Conservation (phyloP, 192 early-diverging fungal species). For the Entomortierella lignicola region DNA sequence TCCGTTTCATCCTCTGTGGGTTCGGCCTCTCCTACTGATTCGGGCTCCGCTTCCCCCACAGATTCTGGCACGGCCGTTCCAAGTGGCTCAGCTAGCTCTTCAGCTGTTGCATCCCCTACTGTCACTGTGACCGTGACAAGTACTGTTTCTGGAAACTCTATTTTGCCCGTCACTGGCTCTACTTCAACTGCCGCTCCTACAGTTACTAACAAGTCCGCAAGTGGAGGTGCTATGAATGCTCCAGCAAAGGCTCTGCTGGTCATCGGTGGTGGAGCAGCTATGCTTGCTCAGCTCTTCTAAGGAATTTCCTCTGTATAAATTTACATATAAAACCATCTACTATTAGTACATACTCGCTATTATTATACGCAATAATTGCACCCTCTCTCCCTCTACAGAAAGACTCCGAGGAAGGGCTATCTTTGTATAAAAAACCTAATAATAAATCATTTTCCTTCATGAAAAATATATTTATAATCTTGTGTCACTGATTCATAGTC, state of each 20-base stretch:
- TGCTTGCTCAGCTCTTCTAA: slow-evolving; percentile 31
- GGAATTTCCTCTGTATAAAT: too few relatives aligned
- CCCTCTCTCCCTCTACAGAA: too few relatives aligned
- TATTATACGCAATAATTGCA: too few relatives aligned
- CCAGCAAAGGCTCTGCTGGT: slow-evolving; percentile 26
- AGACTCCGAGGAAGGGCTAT: too few relatives aligned
- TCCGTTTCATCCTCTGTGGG: not conserved
- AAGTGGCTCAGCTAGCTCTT: not conserved
- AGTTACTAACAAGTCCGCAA: not conserved
- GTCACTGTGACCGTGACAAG: not conserved
- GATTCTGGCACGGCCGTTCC: not conserved
- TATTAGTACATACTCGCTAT: too few relatives aligned
- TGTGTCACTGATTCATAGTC: too few relatives aligned
- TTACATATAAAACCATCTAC: too few relatives aligned
- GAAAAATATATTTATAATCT: too few relatives aligned
- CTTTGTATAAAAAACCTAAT: too few relatives aligned
- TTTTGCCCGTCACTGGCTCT: not conserved
- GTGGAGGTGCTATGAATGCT: slow-evolving; percentile 8
- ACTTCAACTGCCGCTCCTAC: not conserved
- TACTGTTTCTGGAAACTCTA: not conserved
- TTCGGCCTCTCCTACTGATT: not conserved
- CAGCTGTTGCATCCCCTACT: not conserved
- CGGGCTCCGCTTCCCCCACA: too few relatives aligned
- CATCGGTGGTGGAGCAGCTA: slow-evolving; percentile 18
- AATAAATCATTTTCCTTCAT: too few relatives aligned